Conservation (phyloP, 2,329 filamentous ascomycete genomes). For the Fusarium neocosmosporiellum region DNA sequence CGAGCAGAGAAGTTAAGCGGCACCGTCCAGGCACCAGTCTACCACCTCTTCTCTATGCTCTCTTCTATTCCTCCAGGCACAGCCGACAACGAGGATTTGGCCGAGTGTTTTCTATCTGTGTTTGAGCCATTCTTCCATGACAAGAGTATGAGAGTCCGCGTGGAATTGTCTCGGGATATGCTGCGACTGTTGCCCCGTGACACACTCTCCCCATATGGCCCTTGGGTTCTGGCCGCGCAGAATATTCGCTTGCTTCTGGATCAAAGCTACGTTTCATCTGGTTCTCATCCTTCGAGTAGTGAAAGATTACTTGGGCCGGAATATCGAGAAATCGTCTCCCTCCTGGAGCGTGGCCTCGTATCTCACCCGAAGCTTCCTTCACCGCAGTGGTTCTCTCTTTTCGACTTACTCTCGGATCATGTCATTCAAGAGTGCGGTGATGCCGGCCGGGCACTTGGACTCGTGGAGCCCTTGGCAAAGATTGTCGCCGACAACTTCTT, state of each 20-base stretch:
- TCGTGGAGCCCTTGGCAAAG: slow-evolving; percentile 78
- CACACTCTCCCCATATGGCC: slow-evolving; percentile 57
- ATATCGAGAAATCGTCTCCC: slow-evolving; percentile 75
- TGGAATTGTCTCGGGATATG: slow-evolving; percentile 63
- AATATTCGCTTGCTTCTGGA: slow-evolving; percentile 58
- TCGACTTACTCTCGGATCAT: slow-evolving; percentile 66
- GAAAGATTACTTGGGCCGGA: slow-evolving; percentile 70
- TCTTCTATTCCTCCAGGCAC: slow-evolving; percentile 61
- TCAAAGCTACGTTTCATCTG: slow-evolving; percentile 32
- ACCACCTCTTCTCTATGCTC: slow-evolving; percentile 74
- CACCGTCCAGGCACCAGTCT: slow-evolving; percentile 68
- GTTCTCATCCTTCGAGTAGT: slow-evolving; percentile 35
- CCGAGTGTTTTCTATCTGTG: slow-evolving; percentile 60
- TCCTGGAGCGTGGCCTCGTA: slow-evolving; percentile 72
- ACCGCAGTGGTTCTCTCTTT: slow-evolving; percentile 64
- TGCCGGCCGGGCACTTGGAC: slow-evolving; percentile 70
- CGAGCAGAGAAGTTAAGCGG: slow-evolving; percentile 63
- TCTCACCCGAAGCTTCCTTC: slow-evolving; percentile 60
- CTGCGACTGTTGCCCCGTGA: slow-evolving; percentile 61
- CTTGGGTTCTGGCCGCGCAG: slow-evolving; percentile 64
- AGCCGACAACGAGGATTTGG: slow-evolving; percentile 58
- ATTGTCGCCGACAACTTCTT: slow-evolving; percentile 54
- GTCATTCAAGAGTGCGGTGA: slow-evolving; percentile 74
- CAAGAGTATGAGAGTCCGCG: slow-evolving; percentile 57
- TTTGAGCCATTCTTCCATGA: slow-evolving; percentile 69